These are phyloP conservation scores for Tinospora cordifolia DNA, from an alignment of 164 flowering plant genomes.

Conservation along the genomic window DNA sequence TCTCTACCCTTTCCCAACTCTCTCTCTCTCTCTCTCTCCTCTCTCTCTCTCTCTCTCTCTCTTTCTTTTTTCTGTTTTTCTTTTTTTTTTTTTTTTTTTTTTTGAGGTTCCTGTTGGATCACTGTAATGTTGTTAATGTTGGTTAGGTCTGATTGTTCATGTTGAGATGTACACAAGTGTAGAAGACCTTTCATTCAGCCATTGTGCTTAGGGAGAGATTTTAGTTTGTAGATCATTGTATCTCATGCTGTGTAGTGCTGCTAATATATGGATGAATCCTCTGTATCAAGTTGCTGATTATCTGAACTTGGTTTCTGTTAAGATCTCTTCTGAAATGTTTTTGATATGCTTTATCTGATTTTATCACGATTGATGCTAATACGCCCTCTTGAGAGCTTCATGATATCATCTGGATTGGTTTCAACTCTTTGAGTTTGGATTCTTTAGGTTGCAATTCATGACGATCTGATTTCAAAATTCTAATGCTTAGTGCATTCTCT, in stretches of 20 bases:
- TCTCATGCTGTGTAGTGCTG: constrained; percentile 1
- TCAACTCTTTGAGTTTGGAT: too few species aligned
- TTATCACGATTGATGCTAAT: not conserved
- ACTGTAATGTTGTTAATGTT: constrained; percentile 9
- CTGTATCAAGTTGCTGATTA: constrained; percentile 9
- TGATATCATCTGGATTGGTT: too few species aligned
- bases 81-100: too few species aligned
- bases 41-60: not conserved
- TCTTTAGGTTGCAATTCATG: too few species aligned
- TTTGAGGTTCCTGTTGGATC: not conserved
- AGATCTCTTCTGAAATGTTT: not conserved
- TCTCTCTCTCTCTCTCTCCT: not conserved
- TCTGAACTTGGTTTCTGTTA: not conserved
- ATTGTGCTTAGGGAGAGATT: constrained; percentile 5
- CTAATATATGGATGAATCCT: not conserved
- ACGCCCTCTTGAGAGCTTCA: not conserved
- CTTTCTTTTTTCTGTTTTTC: too few species aligned
- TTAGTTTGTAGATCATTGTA: constrained; percentile 7
- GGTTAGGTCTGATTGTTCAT: constrained; percentile 15
- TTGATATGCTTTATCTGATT: too few species aligned
- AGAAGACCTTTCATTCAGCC: constrained; percentile 9
- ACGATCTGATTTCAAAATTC: too few species aligned
- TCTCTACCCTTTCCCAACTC: not conserved
- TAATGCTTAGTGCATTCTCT: too few species aligned
- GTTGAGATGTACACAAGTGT: constrained; percentile 13